These are phyloP conservation scores for Magnusiomyces suaveolens DNA, from an alignment of 1,139 yeast genomes.

Conservation along the genomic window DNA sequence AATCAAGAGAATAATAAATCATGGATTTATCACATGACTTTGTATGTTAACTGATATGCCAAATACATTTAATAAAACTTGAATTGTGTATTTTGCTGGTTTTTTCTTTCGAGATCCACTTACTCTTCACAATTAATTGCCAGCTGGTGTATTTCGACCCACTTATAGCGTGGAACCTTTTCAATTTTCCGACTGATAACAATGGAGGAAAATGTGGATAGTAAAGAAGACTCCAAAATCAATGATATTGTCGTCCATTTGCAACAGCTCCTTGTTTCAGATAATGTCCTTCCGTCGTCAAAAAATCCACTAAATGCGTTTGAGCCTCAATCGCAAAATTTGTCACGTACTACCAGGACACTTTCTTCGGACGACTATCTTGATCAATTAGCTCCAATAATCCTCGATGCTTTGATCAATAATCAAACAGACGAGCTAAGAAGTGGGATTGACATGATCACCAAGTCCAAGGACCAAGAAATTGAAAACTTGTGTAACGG, in stretches of 20 bases:
- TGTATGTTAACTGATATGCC: not conserved
- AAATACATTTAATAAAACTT: not conserved
- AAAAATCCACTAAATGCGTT: not conserved
- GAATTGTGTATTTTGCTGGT: not conserved
- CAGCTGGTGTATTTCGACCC: no score
- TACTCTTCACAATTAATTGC: not conserved
- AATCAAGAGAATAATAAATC: not conserved
- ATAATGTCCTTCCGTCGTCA: conserved; percentile 3
- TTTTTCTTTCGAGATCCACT: not conserved
- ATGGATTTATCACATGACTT: not conserved
- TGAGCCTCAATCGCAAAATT: not conserved
- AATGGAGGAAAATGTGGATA: conserved; percentile 6
- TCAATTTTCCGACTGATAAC: no score
- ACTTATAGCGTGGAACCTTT: no score
- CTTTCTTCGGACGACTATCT: conserved; percentile 52
- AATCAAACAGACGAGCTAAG: conserved; percentile 51
- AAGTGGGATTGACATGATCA: conserved; percentile 47
- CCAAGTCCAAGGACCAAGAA: conserved; percentile 52
- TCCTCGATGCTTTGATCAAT: conserved; percentile 53
- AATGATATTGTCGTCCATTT: conserved; percentile 13
- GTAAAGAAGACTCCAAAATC: conserved; percentile 9
- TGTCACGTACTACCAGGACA: not conserved
- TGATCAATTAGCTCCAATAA: conserved; percentile 73
- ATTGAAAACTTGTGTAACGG: conserved; percentile 52
- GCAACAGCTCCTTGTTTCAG: conserved; percentile 14